Base-by-base conservation (phyloP, 805 yeast genomes). In the Maudiozyma serrabonitensis region DNA sequence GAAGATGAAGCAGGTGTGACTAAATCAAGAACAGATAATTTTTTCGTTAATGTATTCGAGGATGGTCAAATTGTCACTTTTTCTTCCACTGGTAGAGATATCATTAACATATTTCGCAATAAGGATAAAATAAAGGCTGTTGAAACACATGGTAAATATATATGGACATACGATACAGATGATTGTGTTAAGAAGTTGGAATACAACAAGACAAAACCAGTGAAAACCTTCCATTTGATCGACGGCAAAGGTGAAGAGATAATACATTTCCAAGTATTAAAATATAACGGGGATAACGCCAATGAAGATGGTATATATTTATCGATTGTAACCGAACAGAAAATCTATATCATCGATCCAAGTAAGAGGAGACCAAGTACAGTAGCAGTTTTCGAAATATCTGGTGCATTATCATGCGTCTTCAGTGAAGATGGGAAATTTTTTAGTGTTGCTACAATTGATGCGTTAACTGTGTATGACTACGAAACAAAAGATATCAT, bases 271-370 rank as follows among this genome's bases (percentile, higher is more conserved):
- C 64, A 58, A 48, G 54, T 60, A 13, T 52, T 65, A 34, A 41
- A 37, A 19, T 21, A 23, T 15, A 51, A 46, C 40, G 49, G 34
- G 7, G 32, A 41, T 13, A 18, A 41, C 21, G 18, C 18, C 12
- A 26, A 35, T 25, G 42, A 50, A 11, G 53, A 46, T 23, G 53
- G 52, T 4, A 51, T 48, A 32, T 54, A 54, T 9, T 49, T 73
- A 12, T 52, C 68, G 47, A 63, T 64, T 12, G 52, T 59, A 15
- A 57, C 67, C 4, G 60, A 59, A 45, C 46, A 57, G 59, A 74
- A 81, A 9, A 82, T 82, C 11, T 81, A 80, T 60, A 71, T 83
- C 50, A 77, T 83, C 60, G 87, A 83, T 63, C 87, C 87, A 41
- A 56, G 60, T n/a, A 62, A 64, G 47, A 66, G 66, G 50, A 62